These are phyloP conservation scores for Clavariopsis aquatica DNA, from an alignment of 495 filamentous ascomycete species.

Conservation along the genomic window DNA sequence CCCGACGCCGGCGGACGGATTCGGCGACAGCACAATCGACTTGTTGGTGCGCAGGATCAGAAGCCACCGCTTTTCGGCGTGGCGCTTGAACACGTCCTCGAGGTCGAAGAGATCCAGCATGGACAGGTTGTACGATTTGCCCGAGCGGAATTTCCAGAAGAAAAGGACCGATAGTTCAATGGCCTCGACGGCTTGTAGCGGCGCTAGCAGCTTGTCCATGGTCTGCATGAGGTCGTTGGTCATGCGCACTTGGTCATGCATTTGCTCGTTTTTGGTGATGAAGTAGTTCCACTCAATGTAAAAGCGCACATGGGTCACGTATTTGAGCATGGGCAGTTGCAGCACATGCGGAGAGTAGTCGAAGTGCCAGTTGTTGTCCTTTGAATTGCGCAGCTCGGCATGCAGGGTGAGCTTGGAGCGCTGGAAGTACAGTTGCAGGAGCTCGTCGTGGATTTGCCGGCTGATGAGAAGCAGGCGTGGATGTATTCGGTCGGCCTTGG, in stretches of 20 bases:
- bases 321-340: constrained; percentile 26
- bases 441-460: constrained; percentile 23
- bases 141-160: constrained; percentile 29
- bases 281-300: constrained; percentile 33
- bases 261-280: constrained; percentile 18
- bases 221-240: constrained; percentile 26
- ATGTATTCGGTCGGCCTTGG: constrained; percentile 15
- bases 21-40: constrained; percentile 6
- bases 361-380: constrained; percentile 29
- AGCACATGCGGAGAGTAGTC: constrained; percentile 25
- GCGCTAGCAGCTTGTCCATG: constrained; percentile 26
- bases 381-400: constrained; percentile 26
- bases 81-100: constrained; percentile 35
- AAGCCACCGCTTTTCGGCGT: constrained; percentile 29
- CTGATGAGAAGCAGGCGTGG: constrained; percentile 27
- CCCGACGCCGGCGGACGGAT: constrained; percentile 25
- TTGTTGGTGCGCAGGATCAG: constrained; percentile 24
- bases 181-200: constrained; percentile 18
- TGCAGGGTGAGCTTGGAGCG: constrained; percentile 22
- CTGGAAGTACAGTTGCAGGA: constrained; percentile 21
- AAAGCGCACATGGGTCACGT: constrained; percentile 25
- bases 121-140: constrained; percentile 22
- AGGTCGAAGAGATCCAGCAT: constrained; percentile 33
- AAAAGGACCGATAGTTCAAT: constrained; percentile 27
- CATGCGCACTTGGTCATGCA: constrained; percentile 26